Evolutionary conservation across 192 early-diverging fungal species (phyloP), one percentile per base, ranked within the genome.

Genomic region (Coemansia sp.): DNA sequence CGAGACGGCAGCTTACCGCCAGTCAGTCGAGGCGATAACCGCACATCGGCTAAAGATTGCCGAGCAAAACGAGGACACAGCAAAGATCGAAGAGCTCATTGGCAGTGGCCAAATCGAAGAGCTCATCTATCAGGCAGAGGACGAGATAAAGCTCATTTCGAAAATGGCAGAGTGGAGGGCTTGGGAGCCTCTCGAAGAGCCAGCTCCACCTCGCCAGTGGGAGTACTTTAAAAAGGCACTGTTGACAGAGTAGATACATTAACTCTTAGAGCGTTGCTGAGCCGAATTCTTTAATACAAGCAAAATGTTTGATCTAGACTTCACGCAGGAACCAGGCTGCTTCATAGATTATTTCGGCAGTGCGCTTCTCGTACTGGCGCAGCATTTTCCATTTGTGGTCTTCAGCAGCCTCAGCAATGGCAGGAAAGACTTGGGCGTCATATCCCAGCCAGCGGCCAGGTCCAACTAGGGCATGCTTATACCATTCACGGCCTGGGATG

Each of bases 131-230:
- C 93, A 93, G 75, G 97, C 97, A 9, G 86, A 95, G 68, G 94
- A 94, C 52, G 97, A 98, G 78, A 85, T 95, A 64, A 89, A 87
- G 69, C 85, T 98, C 43, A 87, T 94, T 24, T 80, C 68, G 49
- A 90, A 94, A 75, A 92, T 98, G 90, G 88, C 90, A 64, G 91
- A 95, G 86, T 94, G 90, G 89, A 95, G 92, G 87, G 88, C 91
- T n/a, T 94, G 92, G 94, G 90, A 95, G 84, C 81, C 90, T 57
- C 85, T 97, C 60, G 92, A 94, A 72, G 88, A 86, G 65, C 89
- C 89, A 46, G 86, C 85, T 33, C 93, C 94, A 62, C 86, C 88
- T 40, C 92, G 90, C 58, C 95, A 97, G 77, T 97, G 95, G 95
- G 87, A 88, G 69, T 93, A 83, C 46, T 83, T 83, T 49, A 83